Percentiles rank a stretch among this genome's conserved stretches.
Conservation (phyloP, 202 grass and related monocot genomes). For the Panicum virgatum region DNA sequence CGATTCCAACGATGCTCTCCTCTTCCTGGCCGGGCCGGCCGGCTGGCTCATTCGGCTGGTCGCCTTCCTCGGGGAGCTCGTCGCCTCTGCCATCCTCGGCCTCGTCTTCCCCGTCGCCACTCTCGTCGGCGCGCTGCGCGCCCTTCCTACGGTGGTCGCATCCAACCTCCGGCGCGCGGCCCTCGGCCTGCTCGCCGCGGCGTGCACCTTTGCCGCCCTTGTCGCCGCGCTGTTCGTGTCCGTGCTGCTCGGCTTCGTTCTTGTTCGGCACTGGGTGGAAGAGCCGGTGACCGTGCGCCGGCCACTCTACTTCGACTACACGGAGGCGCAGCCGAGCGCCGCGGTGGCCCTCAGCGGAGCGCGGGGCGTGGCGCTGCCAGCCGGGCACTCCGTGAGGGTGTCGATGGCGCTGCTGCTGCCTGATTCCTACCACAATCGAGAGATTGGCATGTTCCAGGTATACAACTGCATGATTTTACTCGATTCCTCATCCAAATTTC, state of each 20-base stretch:
- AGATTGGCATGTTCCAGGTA: slow-evolving; percentile 55
- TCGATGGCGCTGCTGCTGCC: slow-evolving; percentile 34
- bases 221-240: slow-evolving; percentile 10
- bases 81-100: slow-evolving; percentile 18
- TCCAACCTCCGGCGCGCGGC: slow-evolving; percentile 15
- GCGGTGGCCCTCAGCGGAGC: not conserved
- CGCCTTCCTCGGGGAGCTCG: slow-evolving; percentile 28
- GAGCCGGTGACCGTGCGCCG: slow-evolving; percentile 43
- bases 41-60: slow-evolving; percentile 2
- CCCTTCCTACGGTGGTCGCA: not conserved
- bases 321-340: slow-evolving; percentile 39
- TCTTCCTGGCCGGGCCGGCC: slow-evolving; percentile 30
- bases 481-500: not conserved
- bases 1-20: not conserved
- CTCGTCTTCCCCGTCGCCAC: slow-evolving; percentile 17
- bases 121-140: not conserved
- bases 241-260: slow-evolving; percentile 28
- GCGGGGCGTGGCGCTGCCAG: not conserved
- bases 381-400: slow-evolving; percentile 30
- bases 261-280: slow-evolving; percentile 40
- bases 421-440: slow-evolving; percentile 38
- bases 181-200: slow-evolving; percentile 28
- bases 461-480: too few relatives aligned
- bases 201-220: slow-evolving; percentile 23
- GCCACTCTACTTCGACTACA: slow-evolving; percentile 53